Conservation (phyloP, 1,139 yeast species). For the Kodamaea sp. region DNA sequence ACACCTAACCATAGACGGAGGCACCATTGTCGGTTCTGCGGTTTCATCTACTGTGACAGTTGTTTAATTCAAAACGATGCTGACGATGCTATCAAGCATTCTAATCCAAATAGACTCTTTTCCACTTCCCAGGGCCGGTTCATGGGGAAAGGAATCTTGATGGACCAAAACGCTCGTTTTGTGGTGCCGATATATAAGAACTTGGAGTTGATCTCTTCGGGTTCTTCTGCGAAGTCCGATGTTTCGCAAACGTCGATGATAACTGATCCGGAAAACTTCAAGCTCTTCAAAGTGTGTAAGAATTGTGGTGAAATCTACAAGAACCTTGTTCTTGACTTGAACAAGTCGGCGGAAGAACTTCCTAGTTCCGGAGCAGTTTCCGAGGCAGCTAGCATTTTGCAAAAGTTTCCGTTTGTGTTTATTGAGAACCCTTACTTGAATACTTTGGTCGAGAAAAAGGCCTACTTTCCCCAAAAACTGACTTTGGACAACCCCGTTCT, state of each 20-base stretch:
- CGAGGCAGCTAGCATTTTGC: constrained; percentile 4
- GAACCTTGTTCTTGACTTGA: constrained; percentile 29
- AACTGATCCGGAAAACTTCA: constrained; percentile 17
- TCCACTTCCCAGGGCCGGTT: constrained; percentile 15
- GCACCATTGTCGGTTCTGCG: constrained; percentile 51
- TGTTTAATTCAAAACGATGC: constrained; percentile 28
- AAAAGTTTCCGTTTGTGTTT: constrained; percentile 30
- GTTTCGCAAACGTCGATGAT: constrained; percentile 4
- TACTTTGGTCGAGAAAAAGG: constrained; percentile 4
- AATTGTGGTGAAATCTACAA: constrained; percentile 38
- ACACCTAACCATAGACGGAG: constrained; percentile 22
- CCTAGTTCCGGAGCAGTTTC: neutral
- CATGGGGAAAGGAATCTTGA: constrained; percentile 24
- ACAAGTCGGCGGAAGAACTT: constrained; percentile 15
- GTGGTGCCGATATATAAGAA: constrained; percentile 37
- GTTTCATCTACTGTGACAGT: constrained; percentile 37
- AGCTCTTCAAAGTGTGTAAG: constrained; percentile 39
- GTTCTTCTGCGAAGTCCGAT: constrained; percentile 7
- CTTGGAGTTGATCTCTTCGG: constrained; percentile 10
- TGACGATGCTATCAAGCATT: constrained; percentile 10
- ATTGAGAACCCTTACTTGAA: constrained; percentile 42
- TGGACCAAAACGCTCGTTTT: constrained; percentile 39
- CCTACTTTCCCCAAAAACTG: too few relatives aligned
- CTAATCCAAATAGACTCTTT: constrained; percentile 10
- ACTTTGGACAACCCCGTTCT: too few relatives aligned